Evolutionary conservation across 2,329 filamentous ascomycete genomes (phyloP).

Genomic region (Lojkania enalia): DNA sequence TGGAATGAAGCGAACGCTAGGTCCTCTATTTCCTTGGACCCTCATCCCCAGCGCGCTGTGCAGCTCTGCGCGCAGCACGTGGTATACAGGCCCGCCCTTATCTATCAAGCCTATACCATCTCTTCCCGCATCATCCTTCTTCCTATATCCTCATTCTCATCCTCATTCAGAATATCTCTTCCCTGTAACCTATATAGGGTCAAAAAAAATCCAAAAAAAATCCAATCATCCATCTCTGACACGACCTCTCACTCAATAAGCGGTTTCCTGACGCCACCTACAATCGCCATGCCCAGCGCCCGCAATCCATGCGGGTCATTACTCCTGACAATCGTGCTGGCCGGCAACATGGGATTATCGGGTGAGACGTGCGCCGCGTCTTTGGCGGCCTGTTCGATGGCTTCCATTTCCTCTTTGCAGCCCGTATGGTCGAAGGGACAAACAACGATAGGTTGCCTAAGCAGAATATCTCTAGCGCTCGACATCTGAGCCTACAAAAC

Average conservation of each 20-base stretch:
- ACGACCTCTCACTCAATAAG: slow-evolving; percentile 62
- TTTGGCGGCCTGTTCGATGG: slow-evolving; percentile 92
- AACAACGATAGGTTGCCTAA: slow-evolving; percentile 92
- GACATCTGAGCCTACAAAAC: slow-evolving; percentile 79
- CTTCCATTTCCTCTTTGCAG: slow-evolving; percentile 98
- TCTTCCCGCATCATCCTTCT: too few relatives aligned
- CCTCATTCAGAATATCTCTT: not conserved
- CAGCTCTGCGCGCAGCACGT: too few relatives aligned
- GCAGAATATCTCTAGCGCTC: slow-evolving; percentile 81
- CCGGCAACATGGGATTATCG: slow-evolving; percentile 90
- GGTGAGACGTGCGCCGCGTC: slow-evolving; percentile 87
- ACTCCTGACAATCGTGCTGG: slow-evolving; percentile 77
- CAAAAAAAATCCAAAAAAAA: not conserved
- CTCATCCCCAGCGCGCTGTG: too few relatives aligned
- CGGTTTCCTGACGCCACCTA: slow-evolving; percentile 64
- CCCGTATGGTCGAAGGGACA: slow-evolving; percentile 93
- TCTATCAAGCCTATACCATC: too few relatives aligned
- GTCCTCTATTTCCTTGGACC: too few relatives aligned
- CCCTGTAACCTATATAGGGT: not conserved
- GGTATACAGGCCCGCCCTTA: too few relatives aligned
- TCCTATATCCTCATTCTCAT: not conserved
- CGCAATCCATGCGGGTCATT: slow-evolving; percentile 68
- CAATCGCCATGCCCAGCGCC: slow-evolving; percentile 64
- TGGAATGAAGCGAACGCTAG: too few relatives aligned
- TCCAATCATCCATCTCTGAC: not conserved